These are phyloP conservation scores for Leccinum subgranulosum DNA, from an alignment of 768 basidiomycete species.

Conservation along the genomic window DNA sequence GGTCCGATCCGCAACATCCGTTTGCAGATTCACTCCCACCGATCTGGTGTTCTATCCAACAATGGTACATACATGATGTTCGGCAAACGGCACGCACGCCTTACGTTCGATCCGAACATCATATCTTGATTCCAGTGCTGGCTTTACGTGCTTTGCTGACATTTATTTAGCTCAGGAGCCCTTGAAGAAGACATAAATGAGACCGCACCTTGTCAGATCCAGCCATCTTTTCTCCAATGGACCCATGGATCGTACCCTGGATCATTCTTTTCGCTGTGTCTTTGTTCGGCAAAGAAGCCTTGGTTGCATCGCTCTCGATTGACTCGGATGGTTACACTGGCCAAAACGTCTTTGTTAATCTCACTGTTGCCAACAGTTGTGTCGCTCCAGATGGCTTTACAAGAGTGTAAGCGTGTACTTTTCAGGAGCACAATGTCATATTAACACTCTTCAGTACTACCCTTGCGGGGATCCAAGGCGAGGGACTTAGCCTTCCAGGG, in stretches of 20 bases:
- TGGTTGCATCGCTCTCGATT: neutral
- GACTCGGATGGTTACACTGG: neutral
- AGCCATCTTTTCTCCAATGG: neutral
- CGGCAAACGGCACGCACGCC: neutral
- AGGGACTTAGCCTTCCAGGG: conserved; percentile 34
- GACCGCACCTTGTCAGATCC: neutral
- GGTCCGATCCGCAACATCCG: neutral
- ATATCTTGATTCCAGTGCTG: neutral
- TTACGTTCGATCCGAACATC: neutral
- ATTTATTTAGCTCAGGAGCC: neutral
- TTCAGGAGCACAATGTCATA: neutral
- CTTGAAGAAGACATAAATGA: neutral
- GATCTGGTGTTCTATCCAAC: neutral
- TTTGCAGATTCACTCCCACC: neutral
- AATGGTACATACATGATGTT: neutral
- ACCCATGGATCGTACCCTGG: neutral
- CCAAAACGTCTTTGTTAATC: neutral
- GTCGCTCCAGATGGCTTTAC: conserved; percentile 13
- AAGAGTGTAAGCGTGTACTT: conserved; percentile 1
- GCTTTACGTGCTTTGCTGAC: neutral
- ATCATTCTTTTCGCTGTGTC: neutral
- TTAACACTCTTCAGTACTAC: conserved; percentile 26
- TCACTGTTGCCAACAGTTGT: conserved; percentile 3
- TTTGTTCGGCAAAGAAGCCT: neutral
- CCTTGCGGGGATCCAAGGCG: conserved; percentile 30